Conservation (phyloP, 495 filamentous ascomycete species). For the Aspergillus funiculosus region DNA sequence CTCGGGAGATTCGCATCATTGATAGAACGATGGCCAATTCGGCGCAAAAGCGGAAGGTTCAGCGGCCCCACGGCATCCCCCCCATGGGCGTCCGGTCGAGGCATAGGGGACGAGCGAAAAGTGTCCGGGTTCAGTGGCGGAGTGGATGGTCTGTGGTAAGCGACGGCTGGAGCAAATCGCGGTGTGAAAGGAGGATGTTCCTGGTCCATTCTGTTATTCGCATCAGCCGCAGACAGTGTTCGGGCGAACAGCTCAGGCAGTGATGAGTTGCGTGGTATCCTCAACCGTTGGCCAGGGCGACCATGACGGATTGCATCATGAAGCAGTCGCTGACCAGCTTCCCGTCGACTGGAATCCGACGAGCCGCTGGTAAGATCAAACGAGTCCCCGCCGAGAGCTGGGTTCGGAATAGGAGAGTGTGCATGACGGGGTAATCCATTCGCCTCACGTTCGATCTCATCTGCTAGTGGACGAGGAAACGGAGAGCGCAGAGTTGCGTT, state of each 20-base stretch:
- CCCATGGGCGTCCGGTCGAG: constrained; percentile 19
- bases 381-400: constrained; percentile 27
- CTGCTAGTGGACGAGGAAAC: constrained; percentile 36
- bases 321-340: constrained; percentile 30
- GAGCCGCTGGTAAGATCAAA: constrained; percentile 26
- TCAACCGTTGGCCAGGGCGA: constrained; percentile 27
- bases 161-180: constrained; percentile 42
- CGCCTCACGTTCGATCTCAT: constrained; percentile 41
- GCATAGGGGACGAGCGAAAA: constrained; percentile 25
- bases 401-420: constrained; percentile 30
- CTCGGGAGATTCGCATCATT: constrained; percentile 18
- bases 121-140: constrained; percentile 21
- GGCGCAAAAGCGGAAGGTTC: constrained; percentile 21
- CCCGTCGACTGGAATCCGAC: constrained; percentile 30
- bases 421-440: constrained; percentile 22
- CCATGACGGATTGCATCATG: constrained; percentile 29
- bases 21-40: constrained; percentile 25
- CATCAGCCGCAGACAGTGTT: constrained; percentile 17
- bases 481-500: constrained; percentile 28
- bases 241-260: constrained; percentile 25
- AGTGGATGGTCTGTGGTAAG: constrained; percentile 26
- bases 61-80: constrained; percentile 16
- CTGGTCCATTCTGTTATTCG: constrained; percentile 9
- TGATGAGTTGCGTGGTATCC: constrained; percentile 28
- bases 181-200: constrained; percentile 35